These are phyloP conservation scores for Colletotrichum sansevieriae DNA, from an alignment of 2,329 filamentous ascomycete genomes.

Conservation along the genomic window DNA sequence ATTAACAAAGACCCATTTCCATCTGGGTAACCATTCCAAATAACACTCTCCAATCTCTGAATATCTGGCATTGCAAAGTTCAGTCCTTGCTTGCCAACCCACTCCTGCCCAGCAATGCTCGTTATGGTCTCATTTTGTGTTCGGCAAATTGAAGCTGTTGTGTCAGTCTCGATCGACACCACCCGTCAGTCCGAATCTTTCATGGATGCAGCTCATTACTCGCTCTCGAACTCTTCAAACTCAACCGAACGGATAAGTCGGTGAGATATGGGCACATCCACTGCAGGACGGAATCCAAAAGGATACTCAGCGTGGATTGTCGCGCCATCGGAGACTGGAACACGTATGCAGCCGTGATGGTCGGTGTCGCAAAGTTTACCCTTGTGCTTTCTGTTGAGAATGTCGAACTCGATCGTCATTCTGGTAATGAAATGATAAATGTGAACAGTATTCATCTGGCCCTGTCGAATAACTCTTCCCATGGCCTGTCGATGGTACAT, in stretches of 20 bases:
- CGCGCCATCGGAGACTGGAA: constrained; percentile 13
- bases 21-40: background rate
- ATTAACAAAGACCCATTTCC: constrained; percentile 2
- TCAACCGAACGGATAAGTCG: constrained; percentile 31
- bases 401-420: constrained; percentile 57
- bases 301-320: constrained; percentile 3
- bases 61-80: too few relatives aligned
- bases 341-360: background rate
- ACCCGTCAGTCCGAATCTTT: background rate
- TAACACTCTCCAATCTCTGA: background rate
- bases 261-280: background rate
- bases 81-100: too few relatives aligned
- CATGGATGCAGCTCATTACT: background rate
- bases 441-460: constrained; percentile 53
- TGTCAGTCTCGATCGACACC: too few relatives aligned
- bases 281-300: constrained; percentile 13
- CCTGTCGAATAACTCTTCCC: constrained; percentile 55
- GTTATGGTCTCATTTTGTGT: background rate
- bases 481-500: constrained; percentile 55
- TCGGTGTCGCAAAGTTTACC: constrained; percentile 13
- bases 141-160: background rate
- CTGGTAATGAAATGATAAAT: constrained; percentile 56
- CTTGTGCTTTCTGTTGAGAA: constrained; percentile 45
- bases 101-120: background rate
- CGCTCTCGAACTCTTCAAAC: constrained; percentile 29